Conservation (phyloP, 352 stramenopile genomes). For the Pythium guiyangense region DNA sequence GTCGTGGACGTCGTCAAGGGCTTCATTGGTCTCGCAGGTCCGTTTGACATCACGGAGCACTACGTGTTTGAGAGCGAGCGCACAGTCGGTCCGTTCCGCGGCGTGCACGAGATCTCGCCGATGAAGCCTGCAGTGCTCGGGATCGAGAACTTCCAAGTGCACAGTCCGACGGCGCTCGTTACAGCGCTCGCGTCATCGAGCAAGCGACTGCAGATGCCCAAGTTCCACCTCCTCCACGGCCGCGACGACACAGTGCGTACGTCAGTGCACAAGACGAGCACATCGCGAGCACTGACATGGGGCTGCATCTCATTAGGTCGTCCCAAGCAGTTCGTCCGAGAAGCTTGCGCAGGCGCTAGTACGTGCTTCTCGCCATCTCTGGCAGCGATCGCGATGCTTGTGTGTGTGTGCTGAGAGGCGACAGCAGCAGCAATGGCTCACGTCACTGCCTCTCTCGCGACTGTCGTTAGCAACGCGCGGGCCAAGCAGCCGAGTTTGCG, state of each 20-base stretch:
- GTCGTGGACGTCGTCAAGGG: constrained; percentile 30
- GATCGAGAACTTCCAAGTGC: constrained; percentile 42
- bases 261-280: neutral
- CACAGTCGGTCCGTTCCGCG: constrained; percentile 39
- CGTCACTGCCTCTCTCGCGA: too few relatives aligned
- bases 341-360: constrained; percentile 51
- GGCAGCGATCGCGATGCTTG: too few relatives aligned
- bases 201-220: constrained; percentile 37
- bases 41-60: constrained; percentile 75
- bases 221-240: constrained; percentile 58
- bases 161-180: constrained; percentile 45
- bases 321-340: constrained; percentile 50
- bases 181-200: constrained; percentile 14
- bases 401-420: too few relatives aligned
- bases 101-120: constrained; percentile 67
- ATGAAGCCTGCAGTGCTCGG: constrained; percentile 79
- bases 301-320: constrained; percentile 24
- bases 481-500: constrained; percentile 34
- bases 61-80: constrained; percentile 67
- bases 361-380: neutral
- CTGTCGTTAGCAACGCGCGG: constrained; percentile 32
- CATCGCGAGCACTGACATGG: neutral
- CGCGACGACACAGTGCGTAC: constrained; percentile 39
- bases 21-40: constrained; percentile 59
- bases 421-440: too few relatives aligned